A percentile compares a stretch with the other conserved stretches of the same genome.
These are phyloP conservation scores for Phytophthora podocarpi DNA, from an alignment of 352 stramenopile species.

Conservation along the genomic window DNA sequence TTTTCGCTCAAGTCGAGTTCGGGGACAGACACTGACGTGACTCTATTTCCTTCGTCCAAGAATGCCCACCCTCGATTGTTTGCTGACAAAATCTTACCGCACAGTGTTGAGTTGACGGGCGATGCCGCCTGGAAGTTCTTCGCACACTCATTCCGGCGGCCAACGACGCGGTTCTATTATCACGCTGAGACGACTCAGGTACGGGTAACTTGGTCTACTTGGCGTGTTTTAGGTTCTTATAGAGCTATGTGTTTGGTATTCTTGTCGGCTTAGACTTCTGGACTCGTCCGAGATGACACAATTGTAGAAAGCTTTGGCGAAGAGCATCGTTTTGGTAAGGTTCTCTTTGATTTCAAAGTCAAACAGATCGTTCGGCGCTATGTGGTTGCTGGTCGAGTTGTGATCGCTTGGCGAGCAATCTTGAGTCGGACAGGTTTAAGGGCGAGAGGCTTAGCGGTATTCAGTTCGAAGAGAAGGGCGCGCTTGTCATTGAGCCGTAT, in stretches of 20 bases:
- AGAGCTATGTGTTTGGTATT: no score
- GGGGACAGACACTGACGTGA: slow-evolving; percentile 1
- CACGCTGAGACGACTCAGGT: slow-evolving; percentile 17
- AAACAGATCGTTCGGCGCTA: slow-evolving; percentile 53
- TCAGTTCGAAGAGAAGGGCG: slow-evolving; percentile 57
- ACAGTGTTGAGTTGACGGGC: slow-evolving; percentile 31
- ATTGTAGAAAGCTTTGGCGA: slow-evolving; percentile 62
- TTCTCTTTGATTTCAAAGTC: slow-evolving; percentile 45
- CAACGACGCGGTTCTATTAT: slow-evolving; percentile 38
- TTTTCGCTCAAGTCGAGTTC: slow-evolving; percentile 13
- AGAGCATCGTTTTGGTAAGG: slow-evolving; percentile 43
- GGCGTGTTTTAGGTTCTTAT: no score
- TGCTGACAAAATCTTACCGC: slow-evolving; percentile 43
- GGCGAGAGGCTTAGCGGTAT: slow-evolving; percentile 38
- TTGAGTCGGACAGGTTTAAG: slow-evolving; percentile 51
- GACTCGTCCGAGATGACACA: slow-evolving; percentile 41
- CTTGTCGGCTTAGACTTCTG: slow-evolving; percentile 1
- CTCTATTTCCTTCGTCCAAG: neutral
- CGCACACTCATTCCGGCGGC: slow-evolving; percentile 25
- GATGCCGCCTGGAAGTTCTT: slow-evolving; percentile 43
- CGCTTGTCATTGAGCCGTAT: slow-evolving; percentile 49
- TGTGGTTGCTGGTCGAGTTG: slow-evolving; percentile 31
- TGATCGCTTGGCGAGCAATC: slow-evolving; percentile 49
- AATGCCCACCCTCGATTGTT: slow-evolving; percentile 29
- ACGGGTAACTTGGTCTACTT: no score